These are phyloP conservation scores for Apophysomyces elegans DNA, from an alignment of 371 early-diverging fungal genomes.

Conservation along the genomic window DNA sequence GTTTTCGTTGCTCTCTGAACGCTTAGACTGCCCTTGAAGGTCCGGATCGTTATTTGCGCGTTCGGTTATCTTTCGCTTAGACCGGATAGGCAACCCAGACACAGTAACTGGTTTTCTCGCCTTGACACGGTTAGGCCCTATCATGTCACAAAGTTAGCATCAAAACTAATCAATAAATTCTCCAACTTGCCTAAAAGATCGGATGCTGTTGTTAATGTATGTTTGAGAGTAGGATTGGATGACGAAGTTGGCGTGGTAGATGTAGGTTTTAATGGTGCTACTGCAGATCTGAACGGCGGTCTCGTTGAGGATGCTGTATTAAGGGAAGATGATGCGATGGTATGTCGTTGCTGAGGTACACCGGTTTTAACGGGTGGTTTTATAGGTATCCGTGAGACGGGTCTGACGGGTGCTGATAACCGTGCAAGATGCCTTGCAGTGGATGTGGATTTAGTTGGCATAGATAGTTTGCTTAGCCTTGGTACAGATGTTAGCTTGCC, in stretches of 20 bases:
- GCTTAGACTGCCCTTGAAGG: not conserved
- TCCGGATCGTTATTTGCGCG: not conserved
- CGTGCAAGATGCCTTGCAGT: not conserved
- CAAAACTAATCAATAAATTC: no score
- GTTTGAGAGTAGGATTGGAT: not conserved
- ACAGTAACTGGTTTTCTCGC: slow-evolving; percentile 6
- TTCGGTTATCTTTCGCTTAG: not conserved
- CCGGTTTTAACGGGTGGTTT: not conserved
- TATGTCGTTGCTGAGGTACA: slow-evolving; percentile 10
- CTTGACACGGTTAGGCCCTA: not conserved
- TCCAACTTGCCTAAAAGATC: not conserved
- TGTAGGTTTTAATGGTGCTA: not conserved
- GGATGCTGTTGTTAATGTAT: not conserved
- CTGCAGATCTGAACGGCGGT: not conserved
- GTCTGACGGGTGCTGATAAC: slow-evolving; percentile 2
- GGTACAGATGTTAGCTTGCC: not conserved
- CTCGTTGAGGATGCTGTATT: not conserved
- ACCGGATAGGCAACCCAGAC: not conserved
- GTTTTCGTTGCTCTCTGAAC: not conserved
- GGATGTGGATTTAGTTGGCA: not conserved
- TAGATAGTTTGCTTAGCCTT: not conserved
- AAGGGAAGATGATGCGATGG: not conserved
- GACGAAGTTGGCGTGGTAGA: not conserved
- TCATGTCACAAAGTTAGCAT: not conserved
- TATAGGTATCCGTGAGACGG: slow-evolving; percentile 6